Base-by-base conservation (phyloP, 225 moss, liverwort and hornwort species). In the Marchantia paleacea region DNA sequence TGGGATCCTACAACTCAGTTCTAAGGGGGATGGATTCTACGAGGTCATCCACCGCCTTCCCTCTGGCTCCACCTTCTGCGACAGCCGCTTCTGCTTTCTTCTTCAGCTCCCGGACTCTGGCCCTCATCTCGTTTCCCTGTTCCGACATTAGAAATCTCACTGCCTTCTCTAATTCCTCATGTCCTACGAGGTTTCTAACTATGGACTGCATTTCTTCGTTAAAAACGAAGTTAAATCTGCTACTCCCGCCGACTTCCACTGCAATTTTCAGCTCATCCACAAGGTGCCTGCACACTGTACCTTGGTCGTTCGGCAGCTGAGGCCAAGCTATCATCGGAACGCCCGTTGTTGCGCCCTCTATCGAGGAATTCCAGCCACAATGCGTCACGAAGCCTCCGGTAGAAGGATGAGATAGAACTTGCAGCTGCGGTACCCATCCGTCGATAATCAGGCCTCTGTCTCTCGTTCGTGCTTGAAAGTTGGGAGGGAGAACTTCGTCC, bases 361-460 rank as follows among this genome's bases (percentile, higher is more conserved):
- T 70, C 12, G 6, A 49, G 18, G 89, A 89, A 60, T 85, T 83
- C 89, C 89, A 89, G 15, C 89, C 89, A 6, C 79, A 82, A 25
- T 89, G 89, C 0, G 84, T 78, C 20, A 89, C 57, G 77, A 86
- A 89, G n/a, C 63, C 84, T 2, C 75, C 58, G 10, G 83, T 76
- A 14, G 89, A 55, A 20, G 82, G 24, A 69, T 89, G 89, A 25
- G 55, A 15, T 15, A 88, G 78, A 53, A 85, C 75, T 61, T 80
- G 62, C 39, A 82, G 22, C 63, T 85, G 85, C 15, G 86, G 83
- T 28, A 79, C 82, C 82, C 83, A 86, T 57, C 80, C 83, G 3
- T n/a, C 73, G 12, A 72, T 48, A 15, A 86, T 29, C 50, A 28
- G 48, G 1, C 86, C 86, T 48, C 67, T 79, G 29, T 66, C 73